Conservation (phyloP, 495 filamentous ascomycete genomes). For the Aspergillus coremiiformis region DNA sequence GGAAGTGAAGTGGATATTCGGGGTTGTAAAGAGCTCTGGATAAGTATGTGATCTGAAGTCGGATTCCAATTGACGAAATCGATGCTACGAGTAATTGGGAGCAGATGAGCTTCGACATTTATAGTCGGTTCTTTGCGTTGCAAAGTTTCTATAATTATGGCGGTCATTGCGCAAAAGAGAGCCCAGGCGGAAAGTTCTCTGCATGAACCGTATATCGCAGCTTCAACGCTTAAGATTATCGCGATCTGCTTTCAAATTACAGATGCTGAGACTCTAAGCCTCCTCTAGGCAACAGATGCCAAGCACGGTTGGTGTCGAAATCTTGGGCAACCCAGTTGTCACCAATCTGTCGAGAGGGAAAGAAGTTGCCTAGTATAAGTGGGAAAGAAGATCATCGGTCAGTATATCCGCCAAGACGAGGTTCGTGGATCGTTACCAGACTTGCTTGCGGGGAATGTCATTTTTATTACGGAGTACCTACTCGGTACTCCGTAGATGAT, state of each 20-base stretch:
- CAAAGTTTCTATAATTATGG: not conserved
- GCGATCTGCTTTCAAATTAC: not conserved
- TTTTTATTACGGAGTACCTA: too few relatives aligned
- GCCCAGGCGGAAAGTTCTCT: not conserved
- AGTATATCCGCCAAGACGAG: not conserved
- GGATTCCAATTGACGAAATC: not conserved
- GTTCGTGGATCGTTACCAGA: conserved; percentile 1
- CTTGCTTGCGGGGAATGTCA: conserved; percentile 4
- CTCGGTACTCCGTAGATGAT: too few relatives aligned
- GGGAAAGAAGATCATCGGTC: not conserved
- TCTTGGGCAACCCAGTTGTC: not conserved
- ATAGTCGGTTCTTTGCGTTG: not conserved
- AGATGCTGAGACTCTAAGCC: not conserved
- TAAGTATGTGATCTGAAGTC: not conserved
- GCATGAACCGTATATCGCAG: not conserved
- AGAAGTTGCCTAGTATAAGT: conserved; percentile 5
- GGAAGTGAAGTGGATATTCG: not conserved
- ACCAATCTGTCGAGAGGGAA: conserved; percentile 6
- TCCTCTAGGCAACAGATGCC: not conserved
- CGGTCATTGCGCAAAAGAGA: not conserved
- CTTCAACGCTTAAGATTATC: not conserved
- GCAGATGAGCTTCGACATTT: not conserved
- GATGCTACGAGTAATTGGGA: not conserved
- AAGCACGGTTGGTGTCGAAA: not conserved
- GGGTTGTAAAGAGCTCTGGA: not conserved